Percentiles rank a stretch among this genome's conserved stretches.
Evolutionary conservation across 208 protist genomes (phyloP).

Genomic region (Trichomonas gallinae): DNA sequence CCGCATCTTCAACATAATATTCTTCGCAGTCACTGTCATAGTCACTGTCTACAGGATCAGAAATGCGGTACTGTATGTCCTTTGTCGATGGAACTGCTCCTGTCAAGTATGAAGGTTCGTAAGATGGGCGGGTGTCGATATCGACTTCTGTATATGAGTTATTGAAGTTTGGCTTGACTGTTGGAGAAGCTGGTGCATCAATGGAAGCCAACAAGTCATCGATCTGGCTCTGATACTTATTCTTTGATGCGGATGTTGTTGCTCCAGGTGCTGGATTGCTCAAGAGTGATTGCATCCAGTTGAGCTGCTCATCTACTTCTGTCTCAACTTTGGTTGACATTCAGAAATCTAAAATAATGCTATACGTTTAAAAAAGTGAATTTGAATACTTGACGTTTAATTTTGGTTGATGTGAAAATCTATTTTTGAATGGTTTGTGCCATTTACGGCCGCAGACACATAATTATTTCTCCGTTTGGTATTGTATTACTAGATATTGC

Average conservation of each 20-base stretch:
- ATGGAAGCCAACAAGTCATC: background rate
- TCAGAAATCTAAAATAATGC: background rate
- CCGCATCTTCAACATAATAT: slow-evolving; percentile 12
- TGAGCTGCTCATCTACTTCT: background rate
- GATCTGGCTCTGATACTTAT: background rate
- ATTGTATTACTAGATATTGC: too few species aligned
- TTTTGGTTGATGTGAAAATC: too few species aligned
- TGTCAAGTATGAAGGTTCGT: background rate
- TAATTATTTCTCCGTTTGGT: too few species aligned
- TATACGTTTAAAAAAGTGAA: background rate
- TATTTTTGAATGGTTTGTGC: too few species aligned
- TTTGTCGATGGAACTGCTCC: background rate
- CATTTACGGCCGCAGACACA: too few species aligned
- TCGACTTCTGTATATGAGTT: background rate
- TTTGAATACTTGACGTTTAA: too few species aligned
- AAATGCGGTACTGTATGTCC: background rate
- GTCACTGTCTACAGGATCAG: background rate
- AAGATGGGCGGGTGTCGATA: background rate
- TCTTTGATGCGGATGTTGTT: background rate
- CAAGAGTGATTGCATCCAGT: background rate
- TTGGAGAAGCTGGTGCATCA: background rate
- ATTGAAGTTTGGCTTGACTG: background rate
- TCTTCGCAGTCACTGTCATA: background rate
- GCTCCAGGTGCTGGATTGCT: background rate
- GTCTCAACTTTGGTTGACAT: background rate